Conservation (phyloP, 257 asterid species). For the Apocynum venetum region DNA sequence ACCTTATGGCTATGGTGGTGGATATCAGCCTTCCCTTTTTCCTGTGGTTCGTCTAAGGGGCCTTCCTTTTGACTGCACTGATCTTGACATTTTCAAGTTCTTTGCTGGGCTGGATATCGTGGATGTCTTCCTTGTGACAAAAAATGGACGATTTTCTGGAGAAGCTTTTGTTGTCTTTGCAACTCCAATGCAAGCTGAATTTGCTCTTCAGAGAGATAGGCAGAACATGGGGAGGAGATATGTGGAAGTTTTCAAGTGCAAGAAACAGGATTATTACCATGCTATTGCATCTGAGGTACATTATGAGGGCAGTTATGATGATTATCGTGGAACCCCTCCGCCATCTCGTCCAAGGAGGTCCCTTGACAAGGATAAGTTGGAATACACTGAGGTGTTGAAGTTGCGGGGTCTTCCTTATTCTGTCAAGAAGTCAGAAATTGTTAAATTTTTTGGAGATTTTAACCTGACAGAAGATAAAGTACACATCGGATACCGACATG, state of each 20-base stretch:
- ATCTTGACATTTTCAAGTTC: conserved; percentile 70
- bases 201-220: conserved; percentile 75
- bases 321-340: conserved; percentile 48
- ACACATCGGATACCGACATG: conserved; percentile 61
- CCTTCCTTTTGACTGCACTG: conserved; percentile 85
- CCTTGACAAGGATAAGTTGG: conserved; percentile 73
- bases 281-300: conserved; percentile 87
- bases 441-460: conserved; percentile 65
- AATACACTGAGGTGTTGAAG: conserved; percentile 64
- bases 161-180: conserved; percentile 91
- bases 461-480: conserved; percentile 54
- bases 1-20: conserved; percentile 40
- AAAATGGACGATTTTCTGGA: conserved; percentile 79
- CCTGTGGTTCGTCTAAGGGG: conserved; percentile 94
- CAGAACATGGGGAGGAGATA: conserved; percentile 95
- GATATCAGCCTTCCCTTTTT: conserved; percentile 47
- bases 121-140: conserved; percentile 76
- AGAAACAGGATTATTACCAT: conserved; percentile 79
- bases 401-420: conserved; percentile 87
- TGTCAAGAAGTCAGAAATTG: conserved; percentile 44
- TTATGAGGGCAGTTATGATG: conserved; percentile 52
- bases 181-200: conserved; percentile 75
- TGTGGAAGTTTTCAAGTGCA: conserved; percentile 94
- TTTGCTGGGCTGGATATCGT: conserved; percentile 86
- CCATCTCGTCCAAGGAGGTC: conserved; percentile 67